Evolutionary conservation across 805 yeast species (phyloP).

Genomic region (Lachancea mirantina): DNA sequence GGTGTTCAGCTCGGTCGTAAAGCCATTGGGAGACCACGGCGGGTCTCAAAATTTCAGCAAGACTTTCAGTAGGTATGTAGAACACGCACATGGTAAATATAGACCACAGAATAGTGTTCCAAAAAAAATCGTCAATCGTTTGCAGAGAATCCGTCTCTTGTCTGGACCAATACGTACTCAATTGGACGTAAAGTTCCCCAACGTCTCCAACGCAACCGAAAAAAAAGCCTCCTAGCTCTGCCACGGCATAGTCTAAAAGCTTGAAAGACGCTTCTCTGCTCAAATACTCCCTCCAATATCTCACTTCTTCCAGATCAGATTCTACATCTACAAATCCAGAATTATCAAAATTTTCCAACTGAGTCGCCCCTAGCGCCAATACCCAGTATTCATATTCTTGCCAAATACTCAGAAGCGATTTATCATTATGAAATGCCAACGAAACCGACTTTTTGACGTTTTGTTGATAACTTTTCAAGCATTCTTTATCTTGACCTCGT

Average conservation of each 20-base stretch:
- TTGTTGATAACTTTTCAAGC: conserved; percentile 10
- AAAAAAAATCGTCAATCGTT: conserved; percentile 20
- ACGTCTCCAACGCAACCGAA: conserved; percentile 29
- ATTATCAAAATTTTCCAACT: conserved; percentile 14
- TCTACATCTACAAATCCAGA: conserved; percentile 6
- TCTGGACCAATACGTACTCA: conserved; percentile 22
- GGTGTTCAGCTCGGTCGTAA: conserved; percentile 6
- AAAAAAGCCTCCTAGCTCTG: conserved; percentile 27
- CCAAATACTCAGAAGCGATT: conserved; percentile 18
- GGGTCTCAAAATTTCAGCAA: conserved; percentile 10
- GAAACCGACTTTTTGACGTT: conserved; percentile 2
- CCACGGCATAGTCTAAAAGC: conserved; percentile 25
- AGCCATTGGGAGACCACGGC: conserved; percentile 8
- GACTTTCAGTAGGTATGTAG: conserved; percentile 20
- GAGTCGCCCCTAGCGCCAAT: conserved; percentile 19
- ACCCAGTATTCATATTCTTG: conserved; percentile 27
- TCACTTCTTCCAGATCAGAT: conserved; percentile 9
- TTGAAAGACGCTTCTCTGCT: conserved; percentile 17
- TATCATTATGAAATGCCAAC: not conserved
- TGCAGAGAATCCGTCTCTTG: conserved; percentile 3
- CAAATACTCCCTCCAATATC: conserved; percentile 14
- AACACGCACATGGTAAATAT: conserved; percentile 23
- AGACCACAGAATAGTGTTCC: conserved; percentile 27
- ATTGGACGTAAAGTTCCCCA: conserved; percentile 21
- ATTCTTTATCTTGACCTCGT: conserved; percentile 23